Evolutionary conservation across 129 eudicot genomes (phyloP).

Genomic region (Cynara cardunculus): DNA sequence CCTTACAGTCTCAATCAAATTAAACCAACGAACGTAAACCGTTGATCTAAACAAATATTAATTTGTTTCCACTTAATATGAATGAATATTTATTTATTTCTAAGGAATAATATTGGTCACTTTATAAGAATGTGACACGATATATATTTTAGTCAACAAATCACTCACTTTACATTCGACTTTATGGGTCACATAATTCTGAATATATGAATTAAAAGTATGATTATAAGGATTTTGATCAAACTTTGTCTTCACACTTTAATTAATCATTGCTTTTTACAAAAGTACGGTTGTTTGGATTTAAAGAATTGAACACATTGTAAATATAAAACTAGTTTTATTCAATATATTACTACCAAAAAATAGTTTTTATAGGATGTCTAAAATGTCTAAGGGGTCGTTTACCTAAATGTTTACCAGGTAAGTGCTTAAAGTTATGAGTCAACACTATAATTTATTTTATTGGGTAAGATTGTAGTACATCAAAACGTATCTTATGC

Average conservation of each 20-base stretch:
- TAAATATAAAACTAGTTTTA: not conserved
- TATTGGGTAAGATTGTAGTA: too few species aligned
- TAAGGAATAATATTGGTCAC: not conserved
- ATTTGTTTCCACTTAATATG: not conserved
- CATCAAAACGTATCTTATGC: too few species aligned
- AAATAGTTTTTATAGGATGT: too few species aligned
- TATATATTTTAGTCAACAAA: not conserved
- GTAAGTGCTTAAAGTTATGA: too few species aligned
- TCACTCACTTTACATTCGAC: not conserved
- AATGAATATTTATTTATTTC: not conserved
- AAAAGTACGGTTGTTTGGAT: not conserved
- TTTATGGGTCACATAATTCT: constrained; percentile 6
- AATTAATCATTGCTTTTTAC: not conserved
- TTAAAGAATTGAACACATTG: not conserved
- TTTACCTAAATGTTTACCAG: too few species aligned
- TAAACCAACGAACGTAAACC: too few species aligned
- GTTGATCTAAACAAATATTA: not conserved
- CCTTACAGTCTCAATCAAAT: too few species aligned
- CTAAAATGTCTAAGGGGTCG: too few species aligned
- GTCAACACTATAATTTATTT: too few species aligned
- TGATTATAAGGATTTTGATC: not conserved
- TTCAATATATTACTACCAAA: not conserved
- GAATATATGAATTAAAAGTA: not conserved
- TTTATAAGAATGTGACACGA: not conserved
- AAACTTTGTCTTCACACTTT: not conserved